These are phyloP conservation scores for Vitis amurensis DNA, from an alignment of 164 flowering plant genomes.

Conservation along the genomic window DNA sequence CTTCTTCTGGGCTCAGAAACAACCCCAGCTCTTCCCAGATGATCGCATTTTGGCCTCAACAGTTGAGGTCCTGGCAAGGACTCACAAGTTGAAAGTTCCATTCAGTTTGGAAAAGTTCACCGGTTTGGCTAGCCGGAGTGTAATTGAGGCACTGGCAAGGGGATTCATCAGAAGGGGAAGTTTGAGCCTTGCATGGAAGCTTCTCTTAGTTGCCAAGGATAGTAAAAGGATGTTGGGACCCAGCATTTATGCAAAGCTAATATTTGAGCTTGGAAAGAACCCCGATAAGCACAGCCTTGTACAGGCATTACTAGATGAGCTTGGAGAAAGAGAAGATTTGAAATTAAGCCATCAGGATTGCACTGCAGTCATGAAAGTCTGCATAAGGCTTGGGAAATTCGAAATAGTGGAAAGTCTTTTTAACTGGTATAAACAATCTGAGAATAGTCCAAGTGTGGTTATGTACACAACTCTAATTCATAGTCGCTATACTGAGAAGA, in stretches of 20 bases:
- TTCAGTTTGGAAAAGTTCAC: conserved; percentile 50
- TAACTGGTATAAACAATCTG: conserved; percentile 68
- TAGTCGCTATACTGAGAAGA: conserved; percentile 56
- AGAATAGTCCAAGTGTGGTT: conserved; percentile 57
- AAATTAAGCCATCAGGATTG: conserved; percentile 72
- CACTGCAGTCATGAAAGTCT: conserved; percentile 79
- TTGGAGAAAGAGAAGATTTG: conserved; percentile 73
- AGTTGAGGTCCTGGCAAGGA: conserved; percentile 73
- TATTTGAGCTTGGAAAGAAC: conserved; percentile 69
- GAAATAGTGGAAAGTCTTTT: conserved; percentile 70
- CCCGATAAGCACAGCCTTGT: conserved; percentile 64
- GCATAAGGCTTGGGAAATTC: conserved; percentile 60
- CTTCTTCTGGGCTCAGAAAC: conserved; percentile 81
- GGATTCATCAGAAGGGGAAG: conserved; percentile 83
- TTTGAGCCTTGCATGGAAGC: conserved; percentile 64
- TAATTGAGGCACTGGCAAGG: conserved; percentile 76
- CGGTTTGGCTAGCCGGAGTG: conserved; percentile 53
- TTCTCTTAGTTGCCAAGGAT: conserved; percentile 53
- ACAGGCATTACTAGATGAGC: conserved; percentile 58
- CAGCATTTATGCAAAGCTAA: conserved; percentile 72
- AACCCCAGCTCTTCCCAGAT: conserved; percentile 79
- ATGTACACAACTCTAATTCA: conserved; percentile 87
- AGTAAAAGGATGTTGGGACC: conserved; percentile 57
- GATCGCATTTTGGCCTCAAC: conserved; percentile 75
- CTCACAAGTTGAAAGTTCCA: conserved; percentile 57